phyloP scores from a whole-genome alignment of 441 rosid genomes.

The Corymbia citriodora region DNA sequence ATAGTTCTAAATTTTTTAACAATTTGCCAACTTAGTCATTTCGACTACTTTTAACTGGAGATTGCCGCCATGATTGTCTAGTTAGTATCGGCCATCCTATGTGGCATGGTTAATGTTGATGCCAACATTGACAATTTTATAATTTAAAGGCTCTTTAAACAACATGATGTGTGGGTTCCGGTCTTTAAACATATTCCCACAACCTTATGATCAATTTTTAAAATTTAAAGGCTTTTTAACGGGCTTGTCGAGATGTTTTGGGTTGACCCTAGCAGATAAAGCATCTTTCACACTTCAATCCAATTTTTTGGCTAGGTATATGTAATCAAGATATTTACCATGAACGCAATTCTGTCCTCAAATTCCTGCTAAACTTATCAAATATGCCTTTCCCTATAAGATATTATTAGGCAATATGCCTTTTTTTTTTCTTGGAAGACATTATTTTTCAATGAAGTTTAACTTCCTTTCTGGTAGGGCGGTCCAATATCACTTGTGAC shows the following conservation, averaged over 20 bases:
- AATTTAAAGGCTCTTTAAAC: neutral
- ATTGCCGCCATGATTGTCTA: fast-evolving
- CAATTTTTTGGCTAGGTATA: neutral
- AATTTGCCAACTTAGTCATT: too few relatives aligned
- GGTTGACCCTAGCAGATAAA: neutral
- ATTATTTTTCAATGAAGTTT: neutral
- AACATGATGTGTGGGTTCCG: neutral
- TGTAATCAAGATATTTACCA: too few relatives aligned
- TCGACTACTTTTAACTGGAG: fast-evolving
- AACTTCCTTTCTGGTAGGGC: neutral
- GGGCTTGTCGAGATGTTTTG: neutral
- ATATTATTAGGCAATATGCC: neutral
- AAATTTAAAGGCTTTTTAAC: neutral
- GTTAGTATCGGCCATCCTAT: fast-evolving
- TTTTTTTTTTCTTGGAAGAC: neutral
- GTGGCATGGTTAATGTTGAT: fast-evolving
- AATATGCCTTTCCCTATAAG: neutral
- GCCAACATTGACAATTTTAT: fast-evolving
- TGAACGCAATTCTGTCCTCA: neutral
- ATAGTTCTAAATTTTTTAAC: too few relatives aligned
- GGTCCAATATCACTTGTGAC: neutral
- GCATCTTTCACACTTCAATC: neutral
- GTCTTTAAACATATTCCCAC: neutral
- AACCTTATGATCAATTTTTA: neutral
- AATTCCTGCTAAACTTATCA: neutral